Evolutionary conservation across 1,284 basidiomycete genomes (phyloP).

Genomic region (Exobasidium cylindrosporum): DNA sequence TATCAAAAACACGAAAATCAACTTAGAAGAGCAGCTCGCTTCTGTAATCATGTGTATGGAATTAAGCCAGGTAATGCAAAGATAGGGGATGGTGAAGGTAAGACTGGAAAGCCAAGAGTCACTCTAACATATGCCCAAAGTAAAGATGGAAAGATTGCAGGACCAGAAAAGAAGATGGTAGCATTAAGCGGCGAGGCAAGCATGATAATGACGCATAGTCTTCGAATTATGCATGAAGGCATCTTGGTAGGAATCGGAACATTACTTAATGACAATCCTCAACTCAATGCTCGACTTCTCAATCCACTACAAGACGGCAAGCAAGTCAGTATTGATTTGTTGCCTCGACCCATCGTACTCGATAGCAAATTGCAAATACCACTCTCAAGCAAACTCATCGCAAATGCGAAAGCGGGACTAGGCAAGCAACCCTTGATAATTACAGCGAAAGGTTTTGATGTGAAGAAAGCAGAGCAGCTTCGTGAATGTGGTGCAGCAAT

Average conservation of each 20-base stretch:
- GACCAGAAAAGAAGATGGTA: constrained; percentile 70
- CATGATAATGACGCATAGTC: constrained; percentile 83
- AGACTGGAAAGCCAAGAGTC: constrained; percentile 44
- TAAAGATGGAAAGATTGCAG: constrained; percentile 87
- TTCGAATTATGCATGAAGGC: constrained; percentile 74
- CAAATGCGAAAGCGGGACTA: constrained; percentile 64
- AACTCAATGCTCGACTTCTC: constrained; percentile 64
- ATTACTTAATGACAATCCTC: constrained; percentile 84
- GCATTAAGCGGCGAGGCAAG: constrained; percentile 80
- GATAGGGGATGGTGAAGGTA: constrained; percentile 63
- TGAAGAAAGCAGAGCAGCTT: constrained; percentile 36
- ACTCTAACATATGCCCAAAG: constrained; percentile 96
- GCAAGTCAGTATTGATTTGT: constrained; percentile 40
- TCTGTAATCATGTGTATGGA: constrained; percentile 6
- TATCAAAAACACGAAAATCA: not conserved
- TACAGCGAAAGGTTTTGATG: constrained; percentile 53
- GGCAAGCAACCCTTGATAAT: constrained; percentile 77
- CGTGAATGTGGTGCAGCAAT: constrained; percentile 57
- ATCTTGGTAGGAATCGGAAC: constrained; percentile 90
- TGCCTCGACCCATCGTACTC: constrained; percentile 80
- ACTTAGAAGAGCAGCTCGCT: constrained; percentile 2
- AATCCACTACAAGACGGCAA: constrained; percentile 31
- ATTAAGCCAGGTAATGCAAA: constrained; percentile 58
- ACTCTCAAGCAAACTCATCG: constrained; percentile 69
- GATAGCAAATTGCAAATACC: constrained; percentile 72